Base-by-base conservation (phyloP, 306 rosid species). In the Lathyrus oleraceus region DNA sequence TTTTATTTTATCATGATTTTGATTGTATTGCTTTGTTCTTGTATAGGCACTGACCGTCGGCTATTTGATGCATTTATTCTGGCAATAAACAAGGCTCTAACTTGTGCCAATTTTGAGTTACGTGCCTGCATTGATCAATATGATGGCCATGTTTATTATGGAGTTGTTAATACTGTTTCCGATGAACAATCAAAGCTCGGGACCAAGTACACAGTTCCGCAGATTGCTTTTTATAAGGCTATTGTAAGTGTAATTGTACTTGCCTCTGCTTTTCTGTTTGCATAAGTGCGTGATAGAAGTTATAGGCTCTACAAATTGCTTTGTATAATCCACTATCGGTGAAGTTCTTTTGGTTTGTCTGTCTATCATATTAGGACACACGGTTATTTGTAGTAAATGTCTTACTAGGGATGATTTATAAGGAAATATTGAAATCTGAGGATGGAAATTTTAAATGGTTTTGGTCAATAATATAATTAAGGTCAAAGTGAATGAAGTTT, bases 111-210 rank as follows among this genome's bases (percentile, higher is more conserved):
- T 75, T 84, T 91, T 47, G 96, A 93, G 86, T 68, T 93, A 84
- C 86, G 97, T 12, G 85, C 81, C 69, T 88, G 92, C 83, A 87
- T 86, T 56, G 44, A 82, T 77, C 98, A 93, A 65, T 90, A 93
- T 65, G 93, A 90, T 78, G 98, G 91, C 28, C 83, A 81, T 52
- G 70, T 86, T 84, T 90, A 88, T 76, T 93, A 88, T 61, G 98
- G 98, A 25, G 87, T 90, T 63, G 88, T 93, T 75, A 90, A 93
- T 80, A 90, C 85, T 67, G 82, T 90, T 63, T 88, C 97, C 0
- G 98, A 93, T 30, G 96, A 90, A 66, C 93, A 88, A 75, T 88
- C 98, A 40, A 93, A 90, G 78, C 77, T 93, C 14, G 98, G 98
- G 42, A 90, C 98, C 0, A 93, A 82, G 67, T 93, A 88, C 70